Conservation (phyloP, 73 alveolate genomes). For the Paraurostyla sp. region DNA sequence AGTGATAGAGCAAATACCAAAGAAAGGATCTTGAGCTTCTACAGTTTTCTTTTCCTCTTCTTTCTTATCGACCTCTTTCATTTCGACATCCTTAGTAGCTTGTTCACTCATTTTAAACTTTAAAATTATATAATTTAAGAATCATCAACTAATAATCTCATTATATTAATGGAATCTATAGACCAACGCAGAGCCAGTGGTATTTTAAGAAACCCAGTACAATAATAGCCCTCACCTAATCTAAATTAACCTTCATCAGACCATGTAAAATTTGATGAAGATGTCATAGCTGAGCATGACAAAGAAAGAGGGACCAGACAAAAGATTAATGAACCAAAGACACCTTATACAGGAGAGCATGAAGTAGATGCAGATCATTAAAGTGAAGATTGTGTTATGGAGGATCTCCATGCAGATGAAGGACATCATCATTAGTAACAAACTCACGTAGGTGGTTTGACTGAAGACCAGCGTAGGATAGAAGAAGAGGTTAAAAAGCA, state of each 20-base stretch:
- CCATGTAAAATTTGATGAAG: slow-evolving; percentile 46
- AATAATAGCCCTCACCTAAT: background rate
- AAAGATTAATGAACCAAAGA: slow-evolving; percentile 59
- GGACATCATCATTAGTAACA: background rate
- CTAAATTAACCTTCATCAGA: background rate
- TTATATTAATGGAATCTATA: background rate
- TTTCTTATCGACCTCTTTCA: slow-evolving; percentile 64
- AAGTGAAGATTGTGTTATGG: background rate
- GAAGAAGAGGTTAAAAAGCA: slow-evolving; percentile 53
- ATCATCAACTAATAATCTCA: background rate
- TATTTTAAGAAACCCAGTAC: background rate
- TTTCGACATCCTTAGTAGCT: slow-evolving; percentile 55
- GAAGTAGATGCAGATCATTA: background rate
- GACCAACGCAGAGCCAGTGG: background rate
- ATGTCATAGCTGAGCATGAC: slow-evolving; percentile 55
- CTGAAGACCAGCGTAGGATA: background rate
- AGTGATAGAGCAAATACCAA: slow-evolving; percentile 34
- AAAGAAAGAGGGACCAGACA: slow-evolving; percentile 36
- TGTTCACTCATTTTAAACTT: slow-evolving; percentile 38
- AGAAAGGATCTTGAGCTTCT: slow-evolving; percentile 62
- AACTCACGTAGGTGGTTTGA: background rate
- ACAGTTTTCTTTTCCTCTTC: slow-evolving; percentile 57
- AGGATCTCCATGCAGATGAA: slow-evolving; percentile 34
- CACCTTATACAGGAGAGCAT: slow-evolving; percentile 38
- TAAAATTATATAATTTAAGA: background rate